A percentile compares a stretch with the other conserved stretches of the same genome.
Conservation (phyloP, 2,329 filamentous ascomycete genomes). For the Monosporascus sp. region DNA sequence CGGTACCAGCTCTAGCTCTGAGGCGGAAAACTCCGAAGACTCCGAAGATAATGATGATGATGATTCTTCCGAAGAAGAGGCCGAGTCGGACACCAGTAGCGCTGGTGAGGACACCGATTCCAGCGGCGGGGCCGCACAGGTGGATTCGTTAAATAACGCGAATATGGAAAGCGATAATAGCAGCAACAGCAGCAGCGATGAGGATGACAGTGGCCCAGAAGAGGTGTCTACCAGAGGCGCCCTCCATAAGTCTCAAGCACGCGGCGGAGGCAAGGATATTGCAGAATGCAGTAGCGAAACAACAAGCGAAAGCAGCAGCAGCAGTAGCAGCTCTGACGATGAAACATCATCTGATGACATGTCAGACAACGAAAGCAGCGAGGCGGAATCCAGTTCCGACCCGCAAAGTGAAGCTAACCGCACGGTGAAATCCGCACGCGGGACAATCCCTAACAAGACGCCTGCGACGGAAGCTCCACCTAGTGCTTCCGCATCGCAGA, state of each 20-base stretch:
- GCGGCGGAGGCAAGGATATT: background rate
- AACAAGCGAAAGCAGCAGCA: slow-evolving; percentile 3
- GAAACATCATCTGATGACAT: slow-evolving; percentile 13
- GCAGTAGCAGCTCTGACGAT: slow-evolving; percentile 10
- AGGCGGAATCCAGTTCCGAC: slow-evolving; percentile 6
- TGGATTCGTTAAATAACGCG: slow-evolving; percentile 1
- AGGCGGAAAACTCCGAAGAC: slow-evolving; percentile 12
- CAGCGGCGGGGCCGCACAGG: slow-evolving; percentile 1
- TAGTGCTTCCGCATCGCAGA: background rate
- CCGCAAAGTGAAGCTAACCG: slow-evolving; percentile 5
- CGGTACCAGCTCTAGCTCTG: slow-evolving; percentile 20
- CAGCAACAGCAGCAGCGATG: slow-evolving; percentile 3
- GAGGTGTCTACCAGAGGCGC: slow-evolving; percentile 7
- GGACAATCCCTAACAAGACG: background rate
- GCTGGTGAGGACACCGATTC: slow-evolving; percentile 10
- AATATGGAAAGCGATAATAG: slow-evolving; percentile 6
- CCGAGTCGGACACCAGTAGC: slow-evolving; percentile 10
- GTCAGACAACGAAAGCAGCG: slow-evolving; percentile 11
- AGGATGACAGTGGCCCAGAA: slow-evolving; percentile 21
- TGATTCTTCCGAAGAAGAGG: slow-evolving; percentile 4
- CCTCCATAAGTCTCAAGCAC: background rate
- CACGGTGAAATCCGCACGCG: background rate
- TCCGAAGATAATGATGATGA: slow-evolving; percentile 7
- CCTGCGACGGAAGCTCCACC: background rate
- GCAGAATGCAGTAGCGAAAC: background rate